phyloP scores from a whole-genome alignment of 768 basidiomycete genomes.

The Neoboletus magnificus region DNA sequence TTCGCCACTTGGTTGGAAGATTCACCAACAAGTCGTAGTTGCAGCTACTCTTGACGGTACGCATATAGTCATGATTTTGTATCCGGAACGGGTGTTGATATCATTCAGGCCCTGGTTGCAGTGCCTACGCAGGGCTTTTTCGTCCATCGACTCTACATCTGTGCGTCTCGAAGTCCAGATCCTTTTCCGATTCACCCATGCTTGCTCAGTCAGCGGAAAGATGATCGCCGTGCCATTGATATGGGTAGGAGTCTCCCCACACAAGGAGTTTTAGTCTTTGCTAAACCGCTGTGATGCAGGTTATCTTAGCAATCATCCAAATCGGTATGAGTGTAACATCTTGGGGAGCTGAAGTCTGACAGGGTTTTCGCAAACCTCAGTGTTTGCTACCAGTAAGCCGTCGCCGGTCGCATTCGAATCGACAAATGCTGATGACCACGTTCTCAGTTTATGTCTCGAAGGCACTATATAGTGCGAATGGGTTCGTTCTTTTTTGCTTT shows the following conservation, averaged over 20 bases:
- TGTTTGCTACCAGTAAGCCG: neutral
- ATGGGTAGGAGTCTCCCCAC: neutral
- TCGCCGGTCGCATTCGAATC: neutral
- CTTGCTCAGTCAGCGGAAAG: slow-evolving; percentile 1
- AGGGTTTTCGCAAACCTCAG: neutral
- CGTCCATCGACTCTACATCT: slow-evolving; percentile 11
- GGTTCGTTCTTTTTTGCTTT: neutral
- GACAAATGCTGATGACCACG: neutral
- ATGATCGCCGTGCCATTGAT: neutral
- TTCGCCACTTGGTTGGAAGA: neutral
- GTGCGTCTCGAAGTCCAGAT: neutral
- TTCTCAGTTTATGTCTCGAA: neutral
- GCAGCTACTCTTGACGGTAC: slow-evolving; percentile 1
- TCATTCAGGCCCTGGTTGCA: neutral
- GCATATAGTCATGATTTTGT: neutral
- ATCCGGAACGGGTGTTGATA: neutral
- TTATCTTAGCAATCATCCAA: neutral
- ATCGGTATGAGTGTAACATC: slow-evolving; percentile 1
- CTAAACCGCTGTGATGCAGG: neutral
- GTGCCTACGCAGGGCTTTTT: slow-evolving; percentile 9
- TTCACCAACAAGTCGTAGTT: slow-evolving; percentile 2
- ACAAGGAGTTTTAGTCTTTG: too few relatives aligned
- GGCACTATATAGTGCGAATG: neutral
- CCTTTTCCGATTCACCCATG: neutral
- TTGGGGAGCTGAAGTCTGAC: neutral